A percentile compares a stretch with the other conserved stretches of the same genome.
Conservation (phyloP, 768 basidiomycete genomes). For the Botryobasidium botryosum region DNA sequence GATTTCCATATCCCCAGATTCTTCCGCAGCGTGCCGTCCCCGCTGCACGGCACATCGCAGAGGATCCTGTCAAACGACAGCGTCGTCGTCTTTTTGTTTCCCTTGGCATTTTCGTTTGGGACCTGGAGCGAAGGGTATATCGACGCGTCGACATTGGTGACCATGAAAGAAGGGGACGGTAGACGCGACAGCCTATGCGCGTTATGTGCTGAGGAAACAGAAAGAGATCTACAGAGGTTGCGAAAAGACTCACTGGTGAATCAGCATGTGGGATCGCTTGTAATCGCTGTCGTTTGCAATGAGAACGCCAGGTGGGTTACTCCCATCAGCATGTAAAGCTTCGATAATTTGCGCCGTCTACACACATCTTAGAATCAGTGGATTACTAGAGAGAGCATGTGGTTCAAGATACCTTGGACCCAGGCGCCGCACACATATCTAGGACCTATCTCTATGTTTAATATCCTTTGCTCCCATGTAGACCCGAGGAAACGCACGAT, state of each 20-base stretch:
- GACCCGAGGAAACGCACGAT: conserved; percentile 26
- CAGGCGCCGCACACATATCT: conserved; percentile 98
- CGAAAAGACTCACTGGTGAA: conserved; percentile 97
- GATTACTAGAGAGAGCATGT: neutral
- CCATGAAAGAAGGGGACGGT: conserved; percentile 80
- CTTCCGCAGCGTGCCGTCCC: conserved; percentile 91
- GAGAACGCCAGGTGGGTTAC: conserved; percentile 63
- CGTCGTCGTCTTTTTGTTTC: conserved; percentile 22
- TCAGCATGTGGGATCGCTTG: conserved; percentile 88
- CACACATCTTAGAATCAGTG: neutral
- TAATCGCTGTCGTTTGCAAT: conserved; percentile 93
- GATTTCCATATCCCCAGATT: conserved; percentile 89
- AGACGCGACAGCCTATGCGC: too few relatives aligned
- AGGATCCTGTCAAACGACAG: conserved; percentile 85
- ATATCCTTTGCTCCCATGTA: neutral
- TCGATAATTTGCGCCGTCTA: conserved; percentile 93
- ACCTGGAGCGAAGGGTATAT: conserved; percentile 56
- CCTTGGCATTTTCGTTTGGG: conserved; percentile 19
- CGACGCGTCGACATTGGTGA: conserved; percentile 91
- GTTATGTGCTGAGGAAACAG: too few relatives aligned
- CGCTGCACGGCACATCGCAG: conserved; percentile 95
- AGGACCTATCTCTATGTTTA: conserved; percentile 39
- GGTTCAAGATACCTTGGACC: conserved; percentile 55
- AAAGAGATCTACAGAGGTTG: too few relatives aligned
- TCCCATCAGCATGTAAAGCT: conserved; percentile 59